Evolutionary conservation across 73 alveolate genomes (phyloP).

Genomic region (Stentor roeselii): DNA sequence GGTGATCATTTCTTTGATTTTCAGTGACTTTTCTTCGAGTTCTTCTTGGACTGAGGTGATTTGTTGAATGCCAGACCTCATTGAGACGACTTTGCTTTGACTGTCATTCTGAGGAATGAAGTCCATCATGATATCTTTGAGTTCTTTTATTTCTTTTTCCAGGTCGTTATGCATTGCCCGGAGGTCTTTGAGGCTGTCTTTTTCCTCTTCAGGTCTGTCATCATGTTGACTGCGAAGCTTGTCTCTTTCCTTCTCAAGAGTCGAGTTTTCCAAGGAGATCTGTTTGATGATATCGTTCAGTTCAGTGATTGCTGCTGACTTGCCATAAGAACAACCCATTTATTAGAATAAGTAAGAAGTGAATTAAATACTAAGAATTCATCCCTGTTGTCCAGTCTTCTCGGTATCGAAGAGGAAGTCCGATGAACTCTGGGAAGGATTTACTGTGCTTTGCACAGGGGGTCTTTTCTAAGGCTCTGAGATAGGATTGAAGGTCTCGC

Average conservation of each 20-base stretch:
- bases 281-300: neutral
- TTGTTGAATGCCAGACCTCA: neutral
- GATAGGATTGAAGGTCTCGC: no score
- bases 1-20: neutral
- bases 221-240: neutral
- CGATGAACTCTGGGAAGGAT: no score
- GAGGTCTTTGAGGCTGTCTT: neutral
- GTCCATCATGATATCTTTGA: neutral
- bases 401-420: no score
- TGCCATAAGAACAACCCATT: slow-evolving; percentile 1
- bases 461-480: no score
- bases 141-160: neutral
- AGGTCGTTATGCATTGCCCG: neutral
- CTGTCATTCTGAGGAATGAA: neutral
- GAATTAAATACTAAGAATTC: no score
- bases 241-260: neutral
- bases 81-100: neutral
- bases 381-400: no score
- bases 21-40: neutral
- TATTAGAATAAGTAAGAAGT: no score
- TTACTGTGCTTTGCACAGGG: no score
- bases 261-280: neutral
- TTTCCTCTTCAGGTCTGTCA: neutral
- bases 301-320: neutral
- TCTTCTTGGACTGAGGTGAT: neutral